Evolutionary conservation across 257 asterid species (phyloP).

Genomic region (Prunella vulgaris): DNA sequence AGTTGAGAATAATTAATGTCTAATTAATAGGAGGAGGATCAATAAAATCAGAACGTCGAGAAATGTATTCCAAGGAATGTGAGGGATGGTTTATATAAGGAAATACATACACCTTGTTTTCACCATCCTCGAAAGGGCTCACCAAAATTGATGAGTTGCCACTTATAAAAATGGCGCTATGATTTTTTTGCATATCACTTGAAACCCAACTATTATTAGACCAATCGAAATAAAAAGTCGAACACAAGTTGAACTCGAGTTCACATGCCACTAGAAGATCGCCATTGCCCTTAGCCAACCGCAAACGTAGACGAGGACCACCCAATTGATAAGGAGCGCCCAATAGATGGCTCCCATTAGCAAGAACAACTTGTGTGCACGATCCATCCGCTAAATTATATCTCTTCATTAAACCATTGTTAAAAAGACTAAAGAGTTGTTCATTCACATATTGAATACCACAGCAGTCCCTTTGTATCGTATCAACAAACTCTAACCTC

Average conservation of each 20-base stretch:
- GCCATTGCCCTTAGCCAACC: neutral
- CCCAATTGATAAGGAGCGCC: neutral
- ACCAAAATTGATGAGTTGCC: neutral
- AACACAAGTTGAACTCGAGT: neutral
- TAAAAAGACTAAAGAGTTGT: neutral
- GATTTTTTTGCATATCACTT: neutral
- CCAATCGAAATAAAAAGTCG: neutral
- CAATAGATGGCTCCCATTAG: neutral
- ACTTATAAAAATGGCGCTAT: neutral
- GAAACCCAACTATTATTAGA: neutral
- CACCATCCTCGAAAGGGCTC: neutral
- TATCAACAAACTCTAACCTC: neutral
- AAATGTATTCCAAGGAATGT: no score
- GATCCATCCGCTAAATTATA: neutral
- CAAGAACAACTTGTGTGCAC: neutral
- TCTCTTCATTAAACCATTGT: neutral
- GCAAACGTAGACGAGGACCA: neutral
- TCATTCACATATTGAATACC: neutral
- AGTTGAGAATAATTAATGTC: no score
- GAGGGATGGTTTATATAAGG: no score
- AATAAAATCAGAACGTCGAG: no score
- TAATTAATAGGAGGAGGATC: no score
- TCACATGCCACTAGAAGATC: neutral
- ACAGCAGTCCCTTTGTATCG: neutral
- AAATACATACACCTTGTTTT: neutral